phyloP scores from a whole-genome alignment of 371 early-diverging fungal genomes.

The Mortierella sp. region DNA sequence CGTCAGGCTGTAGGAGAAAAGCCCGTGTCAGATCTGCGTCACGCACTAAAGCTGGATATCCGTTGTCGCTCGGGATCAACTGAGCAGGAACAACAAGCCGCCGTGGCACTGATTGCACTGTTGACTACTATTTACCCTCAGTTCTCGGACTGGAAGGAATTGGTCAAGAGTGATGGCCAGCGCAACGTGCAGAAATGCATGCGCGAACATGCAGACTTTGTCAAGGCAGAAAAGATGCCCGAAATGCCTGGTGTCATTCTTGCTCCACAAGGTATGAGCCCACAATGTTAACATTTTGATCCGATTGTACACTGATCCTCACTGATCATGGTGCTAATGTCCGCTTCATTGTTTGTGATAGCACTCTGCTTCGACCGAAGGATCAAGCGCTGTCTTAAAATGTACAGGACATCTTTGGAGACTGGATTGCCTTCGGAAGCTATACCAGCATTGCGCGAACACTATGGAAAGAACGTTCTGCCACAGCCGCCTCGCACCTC shows the following conservation, averaged over 20 bases:
- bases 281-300: not conserved
- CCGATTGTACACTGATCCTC: not conserved
- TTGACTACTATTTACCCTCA: slow-evolving; percentile 69
- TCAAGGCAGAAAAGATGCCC: slow-evolving; percentile 61
- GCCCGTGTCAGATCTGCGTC: slow-evolving; percentile 79
- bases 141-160: slow-evolving; percentile 90
- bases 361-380: slow-evolving; percentile 90
- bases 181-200: slow-evolving; percentile 75
- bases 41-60: slow-evolving; percentile 81
- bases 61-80: slow-evolving; percentile 81
- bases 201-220: slow-evolving; percentile 57
- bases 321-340: not conserved
- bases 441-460: slow-evolving; percentile 67
- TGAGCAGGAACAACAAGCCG: slow-evolving; percentile 73
- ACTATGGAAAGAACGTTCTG: slow-evolving; percentile 87
- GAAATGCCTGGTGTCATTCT: slow-evolving; percentile 56
- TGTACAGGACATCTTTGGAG: slow-evolving; percentile 82
- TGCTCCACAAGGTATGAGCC: slow-evolving; percentile 63
- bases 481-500: slow-evolving; percentile 83
- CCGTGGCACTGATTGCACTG: slow-evolving; percentile 81
- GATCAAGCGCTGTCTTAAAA: slow-evolving; percentile 77
- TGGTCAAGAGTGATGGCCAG: slow-evolving; percentile 83
- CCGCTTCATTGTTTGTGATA: not conserved
- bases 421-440: slow-evolving; percentile 72
- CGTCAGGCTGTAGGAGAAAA: slow-evolving; percentile 81